Conservation (phyloP, 2,329 filamentous ascomycete genomes). For the Colletotrichum sojae region DNA sequence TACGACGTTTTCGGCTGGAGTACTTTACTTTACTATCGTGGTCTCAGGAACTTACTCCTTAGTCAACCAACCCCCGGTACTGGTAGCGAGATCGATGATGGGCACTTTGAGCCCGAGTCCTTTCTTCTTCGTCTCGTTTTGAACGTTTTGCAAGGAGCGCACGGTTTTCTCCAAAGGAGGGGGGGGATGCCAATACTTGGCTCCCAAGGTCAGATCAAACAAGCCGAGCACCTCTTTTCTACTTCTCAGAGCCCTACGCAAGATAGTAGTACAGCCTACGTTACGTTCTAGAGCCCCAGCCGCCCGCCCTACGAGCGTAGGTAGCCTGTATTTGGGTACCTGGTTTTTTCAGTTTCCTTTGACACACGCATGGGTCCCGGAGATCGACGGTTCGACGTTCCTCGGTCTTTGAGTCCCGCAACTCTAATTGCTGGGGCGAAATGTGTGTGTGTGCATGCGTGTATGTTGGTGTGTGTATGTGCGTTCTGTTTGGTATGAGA, state of each 20-base stretch:
- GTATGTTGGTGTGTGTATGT: background rate
- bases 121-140: slow-evolving; percentile 4
- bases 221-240: background rate
- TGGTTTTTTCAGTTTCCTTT: slow-evolving; percentile 15
- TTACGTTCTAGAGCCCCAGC: background rate
- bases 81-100: background rate
- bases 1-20: too few species aligned
- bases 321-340: too few species aligned
- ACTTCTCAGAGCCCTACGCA: background rate
- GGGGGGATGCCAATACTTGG: background rate
- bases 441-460: background rate
- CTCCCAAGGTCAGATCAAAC: background rate
- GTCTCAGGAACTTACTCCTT: too few species aligned
- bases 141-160: background rate
- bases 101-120: background rate
- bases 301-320: background rate
- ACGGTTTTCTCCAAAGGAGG: background rate
- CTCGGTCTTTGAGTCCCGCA: slow-evolving; percentile 33
- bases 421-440: slow-evolving; percentile 27
- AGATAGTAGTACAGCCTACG: background rate
- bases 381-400: slow-evolving; percentile 33
- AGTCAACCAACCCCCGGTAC: too few species aligned
- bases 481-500: too few species aligned
- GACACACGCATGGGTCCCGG: slow-evolving; percentile 33
- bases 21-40: too few species aligned